Conservation (phyloP, 257 asterid genomes). For the Solanum pimpinellifolium region DNA sequence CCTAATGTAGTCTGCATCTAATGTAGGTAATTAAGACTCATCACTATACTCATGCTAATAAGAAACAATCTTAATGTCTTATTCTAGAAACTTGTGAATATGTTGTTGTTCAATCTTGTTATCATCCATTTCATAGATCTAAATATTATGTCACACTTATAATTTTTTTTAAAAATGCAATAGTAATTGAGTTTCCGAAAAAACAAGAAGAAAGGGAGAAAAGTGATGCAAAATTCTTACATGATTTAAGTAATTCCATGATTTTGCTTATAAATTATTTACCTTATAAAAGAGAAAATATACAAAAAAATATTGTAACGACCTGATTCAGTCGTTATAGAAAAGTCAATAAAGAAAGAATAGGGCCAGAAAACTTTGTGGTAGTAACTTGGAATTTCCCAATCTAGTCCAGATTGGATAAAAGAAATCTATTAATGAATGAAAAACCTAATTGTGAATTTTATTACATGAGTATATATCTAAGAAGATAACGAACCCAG, state of each 20-base stretch:
- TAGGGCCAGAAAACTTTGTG: no score
- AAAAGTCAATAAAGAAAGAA: no score
- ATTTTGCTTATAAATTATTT: not conserved
- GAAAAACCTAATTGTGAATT: no score
- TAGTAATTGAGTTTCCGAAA: not conserved
- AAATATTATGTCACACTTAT: not conserved
- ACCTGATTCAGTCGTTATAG: no score
- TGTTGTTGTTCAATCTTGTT: fast-evolving
- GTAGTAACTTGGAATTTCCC: no score
- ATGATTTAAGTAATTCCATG: not conserved
- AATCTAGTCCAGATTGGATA: no score
- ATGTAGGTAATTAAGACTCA: not conserved
- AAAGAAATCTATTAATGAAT: no score
- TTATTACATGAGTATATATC: no score
- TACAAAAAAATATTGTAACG: not conserved
- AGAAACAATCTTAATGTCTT: not conserved
- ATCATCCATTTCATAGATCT: not conserved
- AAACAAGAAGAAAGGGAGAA: not conserved
- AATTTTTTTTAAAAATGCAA: no score
- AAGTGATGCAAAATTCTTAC: not conserved
- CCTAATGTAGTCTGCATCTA: not conserved
- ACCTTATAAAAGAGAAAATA: not conserved
- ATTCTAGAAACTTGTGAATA: not conserved
- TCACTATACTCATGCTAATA: not conserved
- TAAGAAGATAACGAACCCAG: no score